Conservation (phyloP, 768 basidiomycete species). For the Amanita pseudoporphyria region DNA sequence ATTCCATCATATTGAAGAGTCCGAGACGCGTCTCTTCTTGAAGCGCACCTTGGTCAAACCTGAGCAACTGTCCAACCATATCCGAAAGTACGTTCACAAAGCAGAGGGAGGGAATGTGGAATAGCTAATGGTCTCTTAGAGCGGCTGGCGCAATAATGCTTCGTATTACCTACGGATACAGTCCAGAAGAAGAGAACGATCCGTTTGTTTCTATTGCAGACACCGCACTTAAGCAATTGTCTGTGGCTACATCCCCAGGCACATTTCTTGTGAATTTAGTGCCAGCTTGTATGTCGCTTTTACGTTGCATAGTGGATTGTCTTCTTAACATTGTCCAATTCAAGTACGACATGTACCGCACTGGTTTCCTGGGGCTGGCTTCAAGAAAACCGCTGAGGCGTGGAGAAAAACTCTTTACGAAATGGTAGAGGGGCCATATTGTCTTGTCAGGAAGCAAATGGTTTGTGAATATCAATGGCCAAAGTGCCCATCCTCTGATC, state of each 20-base stretch:
- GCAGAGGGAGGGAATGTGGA: neutral
- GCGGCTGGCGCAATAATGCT: slow-evolving; percentile 15
- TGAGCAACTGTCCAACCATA: slow-evolving; percentile 21
- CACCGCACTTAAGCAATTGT: slow-evolving; percentile 15
- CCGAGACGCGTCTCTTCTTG: slow-evolving; percentile 30
- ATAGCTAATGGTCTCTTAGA: neutral
- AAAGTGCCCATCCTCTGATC: neutral
- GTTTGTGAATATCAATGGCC: slow-evolving; percentile 11
- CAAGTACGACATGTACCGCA: slow-evolving; percentile 31
- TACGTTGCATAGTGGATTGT: neutral
- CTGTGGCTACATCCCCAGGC: slow-evolving; percentile 17
- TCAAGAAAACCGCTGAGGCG: slow-evolving; percentile 28
- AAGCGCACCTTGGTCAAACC: slow-evolving; percentile 26
- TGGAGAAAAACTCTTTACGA: slow-evolving; percentile 23
- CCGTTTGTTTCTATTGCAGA: slow-evolving; percentile 21
- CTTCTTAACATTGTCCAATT: neutral
- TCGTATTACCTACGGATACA: slow-evolving; percentile 21
- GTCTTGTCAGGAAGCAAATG: slow-evolving; percentile 20
- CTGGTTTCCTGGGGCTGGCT: slow-evolving; percentile 40
- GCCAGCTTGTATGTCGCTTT: slow-evolving; percentile 7
- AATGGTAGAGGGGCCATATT: slow-evolving; percentile 28
- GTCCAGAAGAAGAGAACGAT: slow-evolving; percentile 20
- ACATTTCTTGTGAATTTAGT: slow-evolving; percentile 22
- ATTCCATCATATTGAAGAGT: slow-evolving; percentile 29
- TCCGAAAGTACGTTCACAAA: slow-evolving; percentile 23